Conservation (phyloP, 2,329 filamentous ascomycete genomes). For the Trichoderma endophyticum region DNA sequence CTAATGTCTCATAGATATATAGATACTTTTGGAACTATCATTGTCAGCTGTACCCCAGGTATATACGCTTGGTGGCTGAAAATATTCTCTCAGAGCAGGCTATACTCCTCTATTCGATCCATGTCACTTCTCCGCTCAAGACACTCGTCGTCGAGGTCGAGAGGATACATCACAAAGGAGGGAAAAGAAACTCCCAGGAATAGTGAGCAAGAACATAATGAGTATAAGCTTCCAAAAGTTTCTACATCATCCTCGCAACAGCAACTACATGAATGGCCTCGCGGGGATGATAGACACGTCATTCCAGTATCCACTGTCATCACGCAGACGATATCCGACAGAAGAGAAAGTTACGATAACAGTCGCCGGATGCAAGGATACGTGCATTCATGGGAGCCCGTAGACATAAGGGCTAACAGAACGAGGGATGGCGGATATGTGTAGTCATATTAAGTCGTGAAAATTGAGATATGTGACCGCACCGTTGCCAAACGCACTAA, state of each 20-base stretch:
- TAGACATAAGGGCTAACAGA: neutral
- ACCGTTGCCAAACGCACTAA: neutral
- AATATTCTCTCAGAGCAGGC: neutral
- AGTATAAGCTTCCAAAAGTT: neutral
- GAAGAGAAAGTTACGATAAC: neutral
- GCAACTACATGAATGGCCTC: neutral
- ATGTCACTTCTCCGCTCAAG: neutral
- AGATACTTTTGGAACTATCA: neutral
- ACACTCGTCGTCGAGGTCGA: neutral
- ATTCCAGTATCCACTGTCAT: constrained; percentile 7
- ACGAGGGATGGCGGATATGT: neutral
- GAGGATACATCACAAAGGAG: neutral
- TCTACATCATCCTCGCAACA: neutral
- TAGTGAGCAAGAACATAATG: neutral
- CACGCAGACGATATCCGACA: neutral
- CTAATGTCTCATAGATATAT: neutral
- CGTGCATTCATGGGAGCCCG: neutral
- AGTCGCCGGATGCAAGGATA: neutral
- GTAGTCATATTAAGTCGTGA: neutral
- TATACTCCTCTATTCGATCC: neutral
- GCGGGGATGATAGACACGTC: neutral
- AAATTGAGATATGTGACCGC: neutral
- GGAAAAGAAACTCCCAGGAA: neutral
- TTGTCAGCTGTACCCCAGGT: constrained; percentile 1
- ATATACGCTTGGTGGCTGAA: constrained; percentile 7